phyloP scores from a whole-genome alignment of 768 basidiomycete species.

The Polyporus arcularius region DNA sequence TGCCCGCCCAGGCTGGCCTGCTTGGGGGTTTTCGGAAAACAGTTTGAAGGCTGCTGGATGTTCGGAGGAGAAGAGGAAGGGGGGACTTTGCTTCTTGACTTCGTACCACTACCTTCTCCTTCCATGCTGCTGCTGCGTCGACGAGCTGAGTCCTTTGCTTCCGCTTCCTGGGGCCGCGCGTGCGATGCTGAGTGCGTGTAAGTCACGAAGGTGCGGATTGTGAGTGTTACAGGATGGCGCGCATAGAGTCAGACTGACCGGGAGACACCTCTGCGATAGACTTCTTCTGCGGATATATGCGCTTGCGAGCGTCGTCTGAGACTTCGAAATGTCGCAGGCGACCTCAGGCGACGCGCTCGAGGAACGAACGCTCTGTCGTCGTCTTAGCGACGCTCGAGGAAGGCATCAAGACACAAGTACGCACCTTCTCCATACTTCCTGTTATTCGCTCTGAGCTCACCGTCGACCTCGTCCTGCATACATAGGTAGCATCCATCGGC shows the following conservation, averaged over 20 bases:
- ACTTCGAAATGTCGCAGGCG: neutral
- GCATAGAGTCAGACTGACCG: too few relatives aligned
- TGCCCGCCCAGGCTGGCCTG: neutral
- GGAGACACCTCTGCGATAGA: too few relatives aligned
- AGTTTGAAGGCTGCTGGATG: neutral
- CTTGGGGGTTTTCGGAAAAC: neutral
- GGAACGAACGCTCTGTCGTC: too few relatives aligned
- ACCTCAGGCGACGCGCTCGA: too few relatives aligned
- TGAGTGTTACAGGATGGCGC: too few relatives aligned
- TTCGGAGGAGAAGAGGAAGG: constrained; percentile 7
- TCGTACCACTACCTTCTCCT: constrained; percentile 10
- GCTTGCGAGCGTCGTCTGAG: neutral
- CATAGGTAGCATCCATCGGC: too few relatives aligned
- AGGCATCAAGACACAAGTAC: too few relatives aligned
- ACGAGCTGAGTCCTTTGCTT: neutral
- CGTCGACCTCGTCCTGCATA: too few relatives aligned
- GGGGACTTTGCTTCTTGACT: constrained; percentile 8
- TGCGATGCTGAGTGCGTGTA: neutral
- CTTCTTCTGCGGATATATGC: neutral
- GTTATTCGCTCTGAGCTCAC: too few relatives aligned
- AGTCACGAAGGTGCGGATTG: too few relatives aligned
- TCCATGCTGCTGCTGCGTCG: neutral
- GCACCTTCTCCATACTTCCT: too few relatives aligned
- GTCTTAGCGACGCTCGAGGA: too few relatives aligned
- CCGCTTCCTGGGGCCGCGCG: neutral